These are phyloP conservation scores for Naegleria fowleri DNA, from an alignment of 208 protist genomes.

Conservation along the genomic window DNA sequence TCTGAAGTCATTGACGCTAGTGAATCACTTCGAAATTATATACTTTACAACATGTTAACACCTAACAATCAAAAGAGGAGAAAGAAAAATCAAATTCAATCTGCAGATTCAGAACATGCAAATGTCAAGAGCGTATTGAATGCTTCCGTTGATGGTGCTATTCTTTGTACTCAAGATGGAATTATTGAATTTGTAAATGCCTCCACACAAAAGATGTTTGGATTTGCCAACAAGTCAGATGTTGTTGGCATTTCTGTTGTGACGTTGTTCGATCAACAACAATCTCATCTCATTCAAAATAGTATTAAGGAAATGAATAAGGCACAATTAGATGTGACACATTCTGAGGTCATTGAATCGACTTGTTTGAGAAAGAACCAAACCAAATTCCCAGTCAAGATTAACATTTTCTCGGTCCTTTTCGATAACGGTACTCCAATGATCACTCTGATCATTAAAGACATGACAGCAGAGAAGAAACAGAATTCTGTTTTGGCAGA, in stretches of 20 bases:
- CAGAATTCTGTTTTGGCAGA: background rate
- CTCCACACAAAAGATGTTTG: background rate
- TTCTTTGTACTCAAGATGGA: background rate
- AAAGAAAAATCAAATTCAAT: background rate
- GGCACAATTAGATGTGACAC: background rate
- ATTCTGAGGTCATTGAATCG: background rate
- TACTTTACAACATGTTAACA: background rate
- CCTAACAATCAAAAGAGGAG: background rate
- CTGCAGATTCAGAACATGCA: background rate
- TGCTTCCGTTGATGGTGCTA: background rate
- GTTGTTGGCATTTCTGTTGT: background rate
- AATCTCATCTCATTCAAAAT: background rate
- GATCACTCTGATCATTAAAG: background rate
- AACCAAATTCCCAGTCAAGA: background rate
- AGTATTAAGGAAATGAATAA: background rate
- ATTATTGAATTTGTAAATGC: background rate
- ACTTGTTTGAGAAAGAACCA: background rate
- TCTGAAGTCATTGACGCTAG: background rate
- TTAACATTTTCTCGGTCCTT: background rate
- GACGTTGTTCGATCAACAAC: background rate
- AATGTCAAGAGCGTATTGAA: background rate
- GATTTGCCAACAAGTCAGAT: background rate
- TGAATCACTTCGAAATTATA: background rate
- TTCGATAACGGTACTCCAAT: background rate
- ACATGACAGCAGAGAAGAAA: background rate